Percentiles rank a stretch among this genome's conserved stretches.
Evolutionary conservation across 2,329 filamentous ascomycete species (phyloP).

Genomic region (Alternaria infectoria): DNA sequence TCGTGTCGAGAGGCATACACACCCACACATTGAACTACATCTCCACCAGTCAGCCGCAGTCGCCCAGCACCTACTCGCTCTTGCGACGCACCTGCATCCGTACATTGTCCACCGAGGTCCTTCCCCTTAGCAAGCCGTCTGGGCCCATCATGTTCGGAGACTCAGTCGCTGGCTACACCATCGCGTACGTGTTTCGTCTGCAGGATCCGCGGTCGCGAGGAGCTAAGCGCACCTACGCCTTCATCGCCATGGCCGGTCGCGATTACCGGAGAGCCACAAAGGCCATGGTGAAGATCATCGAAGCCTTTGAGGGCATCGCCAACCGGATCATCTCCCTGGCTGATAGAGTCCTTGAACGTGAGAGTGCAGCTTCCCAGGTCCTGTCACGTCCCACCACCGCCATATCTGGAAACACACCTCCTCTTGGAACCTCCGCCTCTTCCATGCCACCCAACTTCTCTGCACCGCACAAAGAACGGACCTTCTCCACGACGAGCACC

Average conservation of each 20-base stretch:
- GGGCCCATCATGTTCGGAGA: conserved; percentile 66
- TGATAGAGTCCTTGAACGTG: conserved; percentile 47
- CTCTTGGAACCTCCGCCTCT: conserved; percentile 38
- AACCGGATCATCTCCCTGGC: conserved; percentile 56
- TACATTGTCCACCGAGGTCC: conserved; percentile 62
- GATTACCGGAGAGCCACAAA: conserved; percentile 59
- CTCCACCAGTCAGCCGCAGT: conserved; percentile 62
- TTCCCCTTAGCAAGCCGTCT: conserved; percentile 62
- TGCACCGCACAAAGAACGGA: conserved; percentile 36
- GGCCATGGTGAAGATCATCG: conserved; percentile 49
- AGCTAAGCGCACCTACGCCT: conserved; percentile 62
- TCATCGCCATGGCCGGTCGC: conserved; percentile 63
- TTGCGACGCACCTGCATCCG: conserved; percentile 64
- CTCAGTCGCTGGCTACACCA: conserved; percentile 62
- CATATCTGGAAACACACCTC: conserved; percentile 36
- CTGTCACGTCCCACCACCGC: conserved; percentile 37
- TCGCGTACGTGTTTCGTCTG: conserved; percentile 65
- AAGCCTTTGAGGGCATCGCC: conserved; percentile 61
- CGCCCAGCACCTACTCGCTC: conserved; percentile 60
- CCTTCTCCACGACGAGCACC: conserved; percentile 40
- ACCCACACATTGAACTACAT: conserved; percentile 64
- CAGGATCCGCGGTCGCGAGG: conserved; percentile 65
- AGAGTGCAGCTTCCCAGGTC: conserved; percentile 35
- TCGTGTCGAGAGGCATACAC: conserved; percentile 52
- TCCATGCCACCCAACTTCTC: conserved; percentile 36